These are phyloP conservation scores for Nothophytophthora sp. DNA, from an alignment of 352 stramenopile genomes.

Conservation along the genomic window DNA sequence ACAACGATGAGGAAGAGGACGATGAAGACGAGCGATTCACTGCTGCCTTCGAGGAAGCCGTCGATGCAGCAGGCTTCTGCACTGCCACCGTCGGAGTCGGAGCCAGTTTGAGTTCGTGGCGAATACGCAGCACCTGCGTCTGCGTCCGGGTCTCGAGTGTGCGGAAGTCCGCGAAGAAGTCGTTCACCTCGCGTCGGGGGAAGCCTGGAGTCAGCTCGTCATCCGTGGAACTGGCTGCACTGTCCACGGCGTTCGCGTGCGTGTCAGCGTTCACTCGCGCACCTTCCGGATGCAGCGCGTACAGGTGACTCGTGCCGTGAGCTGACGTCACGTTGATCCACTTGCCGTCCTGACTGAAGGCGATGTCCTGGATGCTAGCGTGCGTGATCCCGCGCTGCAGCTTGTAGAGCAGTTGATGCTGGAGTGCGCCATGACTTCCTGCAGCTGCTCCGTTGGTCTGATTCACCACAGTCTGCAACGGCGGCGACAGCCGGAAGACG, in stretches of 20 bases:
- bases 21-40: slow-evolving; percentile 34
- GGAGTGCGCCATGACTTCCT: slow-evolving; percentile 17
- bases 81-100: slow-evolving; percentile 9
- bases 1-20: slow-evolving; percentile 38
- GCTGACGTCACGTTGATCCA: slow-evolving; percentile 87
- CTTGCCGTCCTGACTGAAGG: slow-evolving; percentile 83
- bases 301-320: slow-evolving; percentile 86
- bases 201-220: slow-evolving; percentile 21
- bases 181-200: slow-evolving; percentile 49
- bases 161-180: slow-evolving; percentile 76
- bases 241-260: slow-evolving; percentile 50
- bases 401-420: slow-evolving; percentile 79
- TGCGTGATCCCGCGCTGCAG: slow-evolving; percentile 87
- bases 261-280: slow-evolving; percentile 67
- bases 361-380: slow-evolving; percentile 80
- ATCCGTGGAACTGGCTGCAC: slow-evolving; percentile 13
- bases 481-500: slow-evolving; percentile 74
- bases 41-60: slow-evolving; percentile 21
- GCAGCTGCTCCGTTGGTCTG: slow-evolving; percentile 11
- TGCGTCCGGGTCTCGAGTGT: slow-evolving; percentile 65
- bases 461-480: slow-evolving; percentile 42
- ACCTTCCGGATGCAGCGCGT: slow-evolving; percentile 77
- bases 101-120: slow-evolving; percentile 50
- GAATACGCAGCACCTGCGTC: slow-evolving; percentile 72
- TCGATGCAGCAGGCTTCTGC: slow-evolving; percentile 11